These are phyloP conservation scores for Diutina sp. DNA, from an alignment of 1,139 yeast species.

Conservation along the genomic window DNA sequence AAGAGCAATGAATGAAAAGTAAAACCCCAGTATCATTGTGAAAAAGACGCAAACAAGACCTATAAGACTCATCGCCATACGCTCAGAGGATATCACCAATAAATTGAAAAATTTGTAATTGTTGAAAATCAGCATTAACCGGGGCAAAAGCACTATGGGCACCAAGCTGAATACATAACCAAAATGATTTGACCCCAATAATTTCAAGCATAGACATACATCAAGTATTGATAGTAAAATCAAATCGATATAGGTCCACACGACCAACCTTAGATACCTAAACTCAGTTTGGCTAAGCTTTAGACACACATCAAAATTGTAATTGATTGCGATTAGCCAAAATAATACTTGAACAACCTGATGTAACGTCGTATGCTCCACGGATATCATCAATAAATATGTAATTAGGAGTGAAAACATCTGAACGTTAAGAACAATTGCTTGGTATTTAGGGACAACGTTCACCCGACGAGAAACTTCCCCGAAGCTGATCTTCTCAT, in stretches of 20 bases:
- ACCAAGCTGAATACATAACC: constrained; percentile 25
- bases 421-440: constrained; percentile 22
- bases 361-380: not conserved
- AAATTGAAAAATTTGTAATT: constrained; percentile 42
- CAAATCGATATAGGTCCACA: constrained; percentile 31
- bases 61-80: constrained; percentile 42
- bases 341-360: constrained; percentile 13
- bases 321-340: constrained; percentile 23
- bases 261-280: constrained; percentile 21
- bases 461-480: constrained; percentile 3
- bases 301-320: constrained; percentile 24
- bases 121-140: constrained; percentile 41
- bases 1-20: constrained; percentile 42
- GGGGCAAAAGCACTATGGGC: constrained; percentile 41
- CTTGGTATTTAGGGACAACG: constrained; percentile 31
- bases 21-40: constrained; percentile 44
- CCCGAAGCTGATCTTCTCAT: not conserved
- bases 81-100: constrained; percentile 37
- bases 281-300: constrained; percentile 31
- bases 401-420: not conserved
- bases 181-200: constrained; percentile 13
- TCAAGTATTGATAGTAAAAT: constrained; percentile 19
- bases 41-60: constrained; percentile 40
- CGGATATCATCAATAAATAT: not conserved
- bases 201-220: constrained; percentile 8